Evolutionary conservation across 306 rosid genomes (phyloP).

Genomic region (Corylus heterophylla): DNA sequence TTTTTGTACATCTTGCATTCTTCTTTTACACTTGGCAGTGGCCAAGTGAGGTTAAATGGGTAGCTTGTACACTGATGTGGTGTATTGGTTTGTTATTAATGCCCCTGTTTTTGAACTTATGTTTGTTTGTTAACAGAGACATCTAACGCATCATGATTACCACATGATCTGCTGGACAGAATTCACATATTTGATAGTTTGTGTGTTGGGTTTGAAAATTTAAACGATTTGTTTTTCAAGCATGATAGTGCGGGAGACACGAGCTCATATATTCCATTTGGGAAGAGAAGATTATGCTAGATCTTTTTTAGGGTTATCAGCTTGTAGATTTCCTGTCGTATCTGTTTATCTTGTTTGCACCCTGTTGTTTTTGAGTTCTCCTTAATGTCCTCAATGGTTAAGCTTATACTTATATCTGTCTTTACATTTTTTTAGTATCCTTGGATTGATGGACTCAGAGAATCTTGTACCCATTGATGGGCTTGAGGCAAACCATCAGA

Average conservation of each 20-base stretch:
- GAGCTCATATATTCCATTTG: background rate
- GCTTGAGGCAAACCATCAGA: constrained; percentile 54
- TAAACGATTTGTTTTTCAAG: background rate
- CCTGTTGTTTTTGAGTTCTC: constrained; percentile 1
- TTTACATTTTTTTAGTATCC: constrained; percentile 44
- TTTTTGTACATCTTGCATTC: constrained; percentile 1
- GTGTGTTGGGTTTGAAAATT: background rate
- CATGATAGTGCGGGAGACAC: background rate
- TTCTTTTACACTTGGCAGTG: constrained; percentile 18
- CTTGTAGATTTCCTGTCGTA: background rate
- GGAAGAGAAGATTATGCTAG: background rate
- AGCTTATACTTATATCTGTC: constrained; percentile 3
- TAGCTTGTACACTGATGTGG: background rate
- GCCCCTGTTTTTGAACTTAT: background rate
- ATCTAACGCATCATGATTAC: background rate
- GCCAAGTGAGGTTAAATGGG: background rate
- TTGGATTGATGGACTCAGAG: constrained; percentile 64
- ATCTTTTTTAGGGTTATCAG: background rate
- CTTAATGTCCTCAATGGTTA: background rate
- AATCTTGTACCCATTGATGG: constrained; percentile 43
- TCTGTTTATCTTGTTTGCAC: background rate
- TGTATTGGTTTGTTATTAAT: background rate
- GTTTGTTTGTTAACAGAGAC: background rate
- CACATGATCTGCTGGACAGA: background rate
- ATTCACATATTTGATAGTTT: background rate